Percentiles rank a stretch among this genome's conserved stretches.
phyloP scores from a whole-genome alignment of 2,329 filamentous ascomycete genomes.

The Geosmithia putterillii region DNA sequence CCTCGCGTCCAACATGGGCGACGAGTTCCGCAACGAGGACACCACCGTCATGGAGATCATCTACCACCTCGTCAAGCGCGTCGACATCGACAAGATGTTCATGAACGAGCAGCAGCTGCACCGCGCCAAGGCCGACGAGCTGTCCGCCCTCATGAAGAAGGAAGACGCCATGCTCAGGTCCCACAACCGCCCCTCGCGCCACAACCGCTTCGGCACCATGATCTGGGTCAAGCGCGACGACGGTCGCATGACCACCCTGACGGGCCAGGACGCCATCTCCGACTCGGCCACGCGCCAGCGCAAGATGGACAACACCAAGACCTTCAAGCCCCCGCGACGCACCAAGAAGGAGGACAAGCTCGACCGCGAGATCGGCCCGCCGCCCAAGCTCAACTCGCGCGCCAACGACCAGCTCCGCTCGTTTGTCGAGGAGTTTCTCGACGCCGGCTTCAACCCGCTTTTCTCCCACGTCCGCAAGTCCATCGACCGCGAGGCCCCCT shows the following conservation, averaged over 20 bases:
- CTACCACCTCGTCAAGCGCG: slow-evolving; percentile 84
- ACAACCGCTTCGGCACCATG: slow-evolving; percentile 95
- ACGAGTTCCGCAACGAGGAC: slow-evolving; percentile 85
- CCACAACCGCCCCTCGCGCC: slow-evolving; percentile 69
- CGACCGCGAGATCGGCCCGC: slow-evolving; percentile 64
- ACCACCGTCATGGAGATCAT: slow-evolving; percentile 82
- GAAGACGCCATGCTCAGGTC: slow-evolving; percentile 74
- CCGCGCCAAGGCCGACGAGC: slow-evolving; percentile 58
- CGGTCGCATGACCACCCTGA: slow-evolving; percentile 72
- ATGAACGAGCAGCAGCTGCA: slow-evolving; percentile 64
- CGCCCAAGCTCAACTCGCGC: slow-evolving; percentile 54
- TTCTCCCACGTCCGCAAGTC: slow-evolving; percentile 79
- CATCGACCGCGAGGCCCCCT: slow-evolving; percentile 78
- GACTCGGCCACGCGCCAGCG: slow-evolving; percentile 61
- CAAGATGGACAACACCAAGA: slow-evolving; percentile 87
- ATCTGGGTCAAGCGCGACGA: slow-evolving; percentile 88
- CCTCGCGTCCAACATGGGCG: slow-evolving; percentile 81
- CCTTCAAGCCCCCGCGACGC: slow-evolving; percentile 69
- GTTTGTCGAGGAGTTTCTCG: slow-evolving; percentile 89
- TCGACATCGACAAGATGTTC: slow-evolving; percentile 75
- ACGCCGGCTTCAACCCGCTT: slow-evolving; percentile 87
- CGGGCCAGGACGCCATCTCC: slow-evolving; percentile 74
- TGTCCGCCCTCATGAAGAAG: slow-evolving; percentile 63
- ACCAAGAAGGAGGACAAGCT: slow-evolving; percentile 49
- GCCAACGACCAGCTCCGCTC: slow-evolving; percentile 66